phyloP scores from a whole-genome alignment of 495 filamentous ascomycete species.

The Pyrenula aspistea region DNA sequence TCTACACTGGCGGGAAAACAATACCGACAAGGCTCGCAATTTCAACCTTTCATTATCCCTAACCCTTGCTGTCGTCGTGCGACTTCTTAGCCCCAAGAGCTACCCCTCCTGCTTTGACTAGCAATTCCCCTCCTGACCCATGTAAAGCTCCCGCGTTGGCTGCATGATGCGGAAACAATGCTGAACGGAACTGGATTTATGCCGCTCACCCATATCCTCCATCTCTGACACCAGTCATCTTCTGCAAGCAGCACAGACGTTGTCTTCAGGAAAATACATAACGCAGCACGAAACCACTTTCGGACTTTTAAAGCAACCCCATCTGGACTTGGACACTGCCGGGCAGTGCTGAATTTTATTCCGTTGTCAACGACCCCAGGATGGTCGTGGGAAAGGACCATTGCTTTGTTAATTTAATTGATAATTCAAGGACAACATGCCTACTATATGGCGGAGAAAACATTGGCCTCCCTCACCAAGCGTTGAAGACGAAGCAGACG shows the following conservation, averaged over 20 bases:
- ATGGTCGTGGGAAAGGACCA: too few species aligned
- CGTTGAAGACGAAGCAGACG: slow-evolving; percentile 31
- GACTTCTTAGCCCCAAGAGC: neutral
- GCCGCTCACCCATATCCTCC: neutral
- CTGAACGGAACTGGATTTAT: neutral
- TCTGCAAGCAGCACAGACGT: neutral
- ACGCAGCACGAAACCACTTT: neutral
- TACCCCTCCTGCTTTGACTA: neutral
- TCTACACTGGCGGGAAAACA: neutral
- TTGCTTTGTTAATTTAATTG: too few species aligned
- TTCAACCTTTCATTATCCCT: too few species aligned
- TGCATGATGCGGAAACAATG: neutral
- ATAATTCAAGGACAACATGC: neutral
- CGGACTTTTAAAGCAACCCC: too few species aligned
- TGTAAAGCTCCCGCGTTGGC: neutral
- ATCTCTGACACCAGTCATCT: neutral
- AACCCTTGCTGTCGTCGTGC: neutral
- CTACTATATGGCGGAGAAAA: neutral
- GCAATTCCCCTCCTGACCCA: neutral
- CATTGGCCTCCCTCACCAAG: slow-evolving; percentile 29
- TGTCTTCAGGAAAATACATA: neutral
- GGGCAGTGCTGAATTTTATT: too few species aligned
- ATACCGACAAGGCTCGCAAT: too few species aligned
- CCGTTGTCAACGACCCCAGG: too few species aligned
- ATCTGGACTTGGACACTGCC: too few species aligned